Evolutionary conservation across 805 yeast species (phyloP).

Genomic region (Candida germanica): DNA sequence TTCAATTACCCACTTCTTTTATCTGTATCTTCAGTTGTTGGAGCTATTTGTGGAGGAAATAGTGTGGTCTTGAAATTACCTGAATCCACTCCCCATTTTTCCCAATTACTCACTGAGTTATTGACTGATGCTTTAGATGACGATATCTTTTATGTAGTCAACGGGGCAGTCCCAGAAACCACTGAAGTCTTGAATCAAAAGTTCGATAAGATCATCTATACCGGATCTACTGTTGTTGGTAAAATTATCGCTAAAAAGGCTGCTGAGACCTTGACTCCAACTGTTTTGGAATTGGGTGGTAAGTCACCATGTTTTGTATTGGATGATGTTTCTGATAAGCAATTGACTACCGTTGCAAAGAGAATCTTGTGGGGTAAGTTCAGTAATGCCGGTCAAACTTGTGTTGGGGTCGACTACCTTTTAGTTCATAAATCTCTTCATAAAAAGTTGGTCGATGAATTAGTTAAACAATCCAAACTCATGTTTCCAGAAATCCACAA

Average conservation of each 20-base stretch:
- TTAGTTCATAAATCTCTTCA: conserved; percentile 61
- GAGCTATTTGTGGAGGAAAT: conserved; percentile 86
- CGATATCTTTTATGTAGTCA: conserved; percentile 58
- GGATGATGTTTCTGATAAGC: conserved; percentile 41
- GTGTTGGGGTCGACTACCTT: conserved; percentile 85
- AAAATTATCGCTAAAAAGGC: conserved; percentile 75
- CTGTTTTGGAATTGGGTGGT: conserved; percentile 84
- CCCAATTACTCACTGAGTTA: conserved; percentile 54
- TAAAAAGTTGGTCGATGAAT: conserved; percentile 44
- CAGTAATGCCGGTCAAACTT: conserved; percentile 83
- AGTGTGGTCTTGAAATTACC: conserved; percentile 72
- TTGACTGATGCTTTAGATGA: conserved; percentile 53
- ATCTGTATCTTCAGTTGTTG: conserved; percentile 62
- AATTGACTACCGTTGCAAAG: conserved; percentile 45
- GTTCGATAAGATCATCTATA: conserved; percentile 81
- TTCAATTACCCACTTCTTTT: conserved; percentile 77
- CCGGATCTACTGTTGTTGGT: conserved; percentile 80
- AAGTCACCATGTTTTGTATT: conserved; percentile 82
- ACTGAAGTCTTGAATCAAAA: conserved; percentile 55
- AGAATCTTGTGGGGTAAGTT: conserved; percentile 79
- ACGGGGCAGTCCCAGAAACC: conserved; percentile 70
- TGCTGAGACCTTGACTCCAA: conserved; percentile 80
- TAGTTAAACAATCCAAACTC: conserved; percentile 38
- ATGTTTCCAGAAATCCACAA: conserved; percentile 41
- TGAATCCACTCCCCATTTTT: conserved; percentile 65